phyloP scores from a whole-genome alignment of 1,284 basidiomycete species.

The Ganoderma leucocontextum region DNA sequence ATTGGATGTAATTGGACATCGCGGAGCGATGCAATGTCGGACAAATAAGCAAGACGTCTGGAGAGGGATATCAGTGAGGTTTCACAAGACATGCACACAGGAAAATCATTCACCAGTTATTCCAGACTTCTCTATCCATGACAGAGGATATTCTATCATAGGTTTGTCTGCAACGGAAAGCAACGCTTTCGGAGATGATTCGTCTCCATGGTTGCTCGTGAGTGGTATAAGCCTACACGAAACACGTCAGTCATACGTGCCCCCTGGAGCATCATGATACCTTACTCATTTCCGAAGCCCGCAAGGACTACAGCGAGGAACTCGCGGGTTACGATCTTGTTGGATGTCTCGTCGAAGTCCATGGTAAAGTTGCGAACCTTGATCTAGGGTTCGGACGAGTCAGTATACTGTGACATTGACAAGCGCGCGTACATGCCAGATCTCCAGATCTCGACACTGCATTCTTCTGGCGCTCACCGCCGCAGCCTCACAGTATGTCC shows the following conservation, averaged over 20 bases:
- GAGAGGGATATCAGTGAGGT: constrained; percentile 2
- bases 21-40: constrained; percentile 77
- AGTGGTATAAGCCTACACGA: constrained; percentile 70
- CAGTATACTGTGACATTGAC: background rate
- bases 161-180: constrained; percentile 89
- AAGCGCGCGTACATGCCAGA: background rate
- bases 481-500: too few relatives aligned
- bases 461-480: background rate
- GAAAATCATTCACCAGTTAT: constrained; percentile 67
- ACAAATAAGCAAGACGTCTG: constrained; percentile 88
- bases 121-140: constrained; percentile 89
- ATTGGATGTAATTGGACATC: constrained; percentile 84
- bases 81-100: constrained; percentile 23
- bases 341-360: constrained; percentile 66
- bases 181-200: constrained; percentile 84
- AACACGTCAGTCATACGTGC: constrained; percentile 5
- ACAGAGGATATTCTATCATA: constrained; percentile 85
- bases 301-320: constrained; percentile 88
- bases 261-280: constrained; percentile 18
- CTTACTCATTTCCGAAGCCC: constrained; percentile 88
- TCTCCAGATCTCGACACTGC: constrained; percentile 8
- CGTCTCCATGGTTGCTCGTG: constrained; percentile 76
- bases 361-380: constrained; percentile 47
- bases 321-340: constrained; percentile 65
- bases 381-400: constrained; percentile 22